A percentile compares a stretch with the other conserved stretches of the same genome.
Conservation (phyloP, 2,329 filamentous ascomycete genomes). For the Lecanicillium sp. region DNA sequence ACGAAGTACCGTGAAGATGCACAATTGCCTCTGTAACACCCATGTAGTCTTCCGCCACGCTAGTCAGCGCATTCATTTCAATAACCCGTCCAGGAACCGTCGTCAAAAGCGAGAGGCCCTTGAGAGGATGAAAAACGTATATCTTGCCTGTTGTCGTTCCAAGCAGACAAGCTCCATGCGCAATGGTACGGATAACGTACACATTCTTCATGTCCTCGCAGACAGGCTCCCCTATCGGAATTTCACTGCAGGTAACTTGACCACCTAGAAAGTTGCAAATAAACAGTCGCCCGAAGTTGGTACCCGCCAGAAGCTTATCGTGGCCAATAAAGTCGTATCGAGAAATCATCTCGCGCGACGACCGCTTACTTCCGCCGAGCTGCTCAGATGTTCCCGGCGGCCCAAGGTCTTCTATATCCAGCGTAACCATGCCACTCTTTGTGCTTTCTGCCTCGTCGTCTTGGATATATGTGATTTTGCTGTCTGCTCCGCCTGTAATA, state of each 20-base stretch:
- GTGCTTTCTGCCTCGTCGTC: slow-evolving; percentile 8
- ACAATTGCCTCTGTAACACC: slow-evolving; percentile 28
- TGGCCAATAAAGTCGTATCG: slow-evolving; percentile 55
- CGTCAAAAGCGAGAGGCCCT: slow-evolving; percentile 24
- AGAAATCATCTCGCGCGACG: slow-evolving; percentile 37
- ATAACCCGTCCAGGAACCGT: slow-evolving; percentile 39
- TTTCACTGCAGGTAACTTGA: slow-evolving; percentile 32
- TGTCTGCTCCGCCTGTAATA: slow-evolving; percentile 80
- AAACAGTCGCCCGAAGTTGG: slow-evolving; percentile 52
- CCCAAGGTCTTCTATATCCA: slow-evolving; percentile 26
- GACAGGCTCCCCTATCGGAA: slow-evolving; percentile 25
- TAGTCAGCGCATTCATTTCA: slow-evolving; percentile 36
- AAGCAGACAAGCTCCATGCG: slow-evolving; percentile 31
- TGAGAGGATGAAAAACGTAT: slow-evolving; percentile 31
- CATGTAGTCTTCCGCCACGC: background rate
- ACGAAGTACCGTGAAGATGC: slow-evolving; percentile 35
- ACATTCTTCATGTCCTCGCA: slow-evolving; percentile 34
- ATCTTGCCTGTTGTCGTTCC: slow-evolving; percentile 41
- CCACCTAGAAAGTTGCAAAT: slow-evolving; percentile 27
- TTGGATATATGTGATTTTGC: slow-evolving; percentile 48
- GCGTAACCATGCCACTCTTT: slow-evolving; percentile 11
- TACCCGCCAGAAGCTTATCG: slow-evolving; percentile 44
- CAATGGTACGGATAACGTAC: slow-evolving; percentile 35
- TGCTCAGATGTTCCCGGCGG: slow-evolving; percentile 7
- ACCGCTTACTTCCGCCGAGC: slow-evolving; percentile 6